phyloP scores from a whole-genome alignment of 2,329 filamentous ascomycete genomes.

The Exophiala dermatitidis region DNA sequence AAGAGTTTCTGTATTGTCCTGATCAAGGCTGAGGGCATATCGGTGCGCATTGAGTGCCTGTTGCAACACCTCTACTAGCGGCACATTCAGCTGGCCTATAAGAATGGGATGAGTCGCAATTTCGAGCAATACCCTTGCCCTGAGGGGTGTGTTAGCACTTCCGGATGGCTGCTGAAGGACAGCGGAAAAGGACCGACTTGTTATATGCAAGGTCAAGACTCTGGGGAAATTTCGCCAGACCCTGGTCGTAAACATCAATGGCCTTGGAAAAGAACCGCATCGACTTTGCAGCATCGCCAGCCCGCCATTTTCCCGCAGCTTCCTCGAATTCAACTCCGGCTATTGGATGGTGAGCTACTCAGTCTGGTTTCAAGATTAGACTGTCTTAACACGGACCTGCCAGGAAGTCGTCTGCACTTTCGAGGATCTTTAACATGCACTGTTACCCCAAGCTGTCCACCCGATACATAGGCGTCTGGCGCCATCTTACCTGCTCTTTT shows the following conservation, averaged over 20 bases:
- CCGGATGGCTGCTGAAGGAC: neutral
- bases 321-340: slow-evolving; percentile 63
- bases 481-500: slow-evolving; percentile 33
- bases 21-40: slow-evolving; percentile 52
- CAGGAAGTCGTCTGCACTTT: slow-evolving; percentile 61
- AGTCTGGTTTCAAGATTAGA: neutral
- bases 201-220: slow-evolving; percentile 69
- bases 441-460: slow-evolving; percentile 1
- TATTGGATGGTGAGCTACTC: slow-evolving; percentile 21
- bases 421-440: slow-evolving; percentile 41
- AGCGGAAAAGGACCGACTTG: slow-evolving; percentile 45
- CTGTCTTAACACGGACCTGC: slow-evolving; percentile 40
- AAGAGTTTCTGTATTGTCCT: slow-evolving; percentile 58
- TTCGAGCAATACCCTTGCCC: slow-evolving; percentile 62
- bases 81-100: slow-evolving; percentile 50
- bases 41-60: slow-evolving; percentile 58
- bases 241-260: slow-evolving; percentile 59
- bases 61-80: slow-evolving; percentile 49
- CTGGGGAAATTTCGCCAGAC: slow-evolving; percentile 52
- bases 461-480: neutral
- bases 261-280: slow-evolving; percentile 54
- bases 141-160: slow-evolving; percentile 29
- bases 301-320: slow-evolving; percentile 66
- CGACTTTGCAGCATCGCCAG: slow-evolving; percentile 61
- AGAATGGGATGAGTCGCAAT: slow-evolving; percentile 61